phyloP scores from a whole-genome alignment of 2,329 filamentous ascomycete genomes.

The Colletotrichum salicis region DNA sequence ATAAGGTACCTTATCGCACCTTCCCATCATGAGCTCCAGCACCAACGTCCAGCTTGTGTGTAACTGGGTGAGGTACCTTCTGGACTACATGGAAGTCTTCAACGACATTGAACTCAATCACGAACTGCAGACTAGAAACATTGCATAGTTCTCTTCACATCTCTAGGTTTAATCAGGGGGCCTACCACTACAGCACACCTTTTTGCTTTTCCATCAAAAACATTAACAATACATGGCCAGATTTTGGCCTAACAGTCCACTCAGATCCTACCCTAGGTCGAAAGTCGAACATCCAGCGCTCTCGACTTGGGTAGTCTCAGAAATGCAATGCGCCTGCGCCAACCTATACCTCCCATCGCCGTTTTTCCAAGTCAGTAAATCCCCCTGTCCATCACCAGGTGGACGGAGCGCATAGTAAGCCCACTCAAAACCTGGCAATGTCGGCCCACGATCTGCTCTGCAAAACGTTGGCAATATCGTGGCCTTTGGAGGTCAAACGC shows the following conservation, averaged over 20 bases:
- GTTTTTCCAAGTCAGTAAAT: background rate
- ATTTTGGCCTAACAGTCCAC: background rate
- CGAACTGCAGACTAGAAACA: background rate
- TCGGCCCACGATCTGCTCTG: constrained; percentile 52
- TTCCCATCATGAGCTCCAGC: background rate
- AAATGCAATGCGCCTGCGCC: constrained; percentile 4
- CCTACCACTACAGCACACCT: background rate
- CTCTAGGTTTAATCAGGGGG: background rate
- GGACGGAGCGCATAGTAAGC: background rate
- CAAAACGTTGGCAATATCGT: constrained; percentile 52
- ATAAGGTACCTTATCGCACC: too few relatives aligned
- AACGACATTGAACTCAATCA: too few relatives aligned
- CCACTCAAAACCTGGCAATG: constrained; percentile 37
- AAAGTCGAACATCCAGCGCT: background rate
- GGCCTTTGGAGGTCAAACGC: constrained; percentile 52
- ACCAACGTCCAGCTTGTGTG: too few relatives aligned
- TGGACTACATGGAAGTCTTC: too few relatives aligned
- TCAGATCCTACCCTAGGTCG: background rate
- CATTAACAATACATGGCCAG: background rate
- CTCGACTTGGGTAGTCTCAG: background rate
- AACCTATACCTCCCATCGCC: background rate
- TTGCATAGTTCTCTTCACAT: background rate
- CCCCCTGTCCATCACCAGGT: background rate
- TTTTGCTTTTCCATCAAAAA: background rate
- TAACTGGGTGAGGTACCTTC: too few relatives aligned